Percentiles rank a stretch among this genome's conserved stretches.
Evolutionary conservation across 2,329 filamentous ascomycete genomes (phyloP).

Genomic region (Nothopassalora personata): DNA sequence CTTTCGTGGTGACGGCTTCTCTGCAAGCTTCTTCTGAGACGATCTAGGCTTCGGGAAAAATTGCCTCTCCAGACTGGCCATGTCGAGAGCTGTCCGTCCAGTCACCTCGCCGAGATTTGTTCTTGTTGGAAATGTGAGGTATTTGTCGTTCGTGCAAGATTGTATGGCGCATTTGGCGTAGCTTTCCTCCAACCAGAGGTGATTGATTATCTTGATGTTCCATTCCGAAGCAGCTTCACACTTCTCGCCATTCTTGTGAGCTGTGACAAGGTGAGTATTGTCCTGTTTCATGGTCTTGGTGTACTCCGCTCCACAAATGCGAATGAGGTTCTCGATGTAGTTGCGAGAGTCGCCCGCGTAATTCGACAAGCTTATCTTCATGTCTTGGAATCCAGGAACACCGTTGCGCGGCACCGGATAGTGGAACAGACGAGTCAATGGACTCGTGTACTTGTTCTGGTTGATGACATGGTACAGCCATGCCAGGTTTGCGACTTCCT

Average conservation of each 20-base stretch:
- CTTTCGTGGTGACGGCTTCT: constrained; percentile 18
- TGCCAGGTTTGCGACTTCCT: constrained; percentile 83
- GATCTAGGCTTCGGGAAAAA: constrained; percentile 47
- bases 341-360: constrained; percentile 91
- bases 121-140: constrained; percentile 77
- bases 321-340: constrained; percentile 88
- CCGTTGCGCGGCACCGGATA: constrained; percentile 77
- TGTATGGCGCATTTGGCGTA: constrained; percentile 83
- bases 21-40: constrained; percentile 22
- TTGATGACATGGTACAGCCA: constrained; percentile 94
- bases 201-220: constrained; percentile 85
- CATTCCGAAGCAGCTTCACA: constrained; percentile 88
- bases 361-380: constrained; percentile 86
- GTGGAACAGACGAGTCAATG: constrained; percentile 75
- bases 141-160: constrained; percentile 66
- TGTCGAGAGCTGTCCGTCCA: constrained; percentile 78
- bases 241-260: constrained; percentile 84
- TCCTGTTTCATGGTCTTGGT: constrained; percentile 94
- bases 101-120: constrained; percentile 93
- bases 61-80: constrained; percentile 64
- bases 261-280: constrained; percentile 93
- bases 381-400: constrained; percentile 69
- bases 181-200: constrained; percentile 95
- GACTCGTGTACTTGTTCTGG: constrained; percentile 81
- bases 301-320: constrained; percentile 76